These are phyloP conservation scores for Lactarius indigo DNA, from an alignment of 768 basidiomycete genomes.

Conservation along the genomic window DNA sequence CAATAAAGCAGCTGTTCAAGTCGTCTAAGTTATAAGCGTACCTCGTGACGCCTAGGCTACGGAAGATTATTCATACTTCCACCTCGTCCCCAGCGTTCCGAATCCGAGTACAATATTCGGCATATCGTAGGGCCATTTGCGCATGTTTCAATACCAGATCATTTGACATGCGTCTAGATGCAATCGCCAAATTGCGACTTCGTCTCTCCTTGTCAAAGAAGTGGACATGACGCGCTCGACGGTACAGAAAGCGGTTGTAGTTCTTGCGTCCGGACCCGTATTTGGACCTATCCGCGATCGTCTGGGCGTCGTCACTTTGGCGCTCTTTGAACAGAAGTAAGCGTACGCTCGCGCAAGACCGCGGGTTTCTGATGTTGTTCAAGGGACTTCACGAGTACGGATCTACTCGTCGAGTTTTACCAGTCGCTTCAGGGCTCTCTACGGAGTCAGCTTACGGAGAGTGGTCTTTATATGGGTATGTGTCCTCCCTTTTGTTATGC, in stretches of 20 bases:
- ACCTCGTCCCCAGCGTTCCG: constrained; percentile 70
- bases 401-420: constrained; percentile 87
- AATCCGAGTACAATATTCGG: constrained; percentile 87
- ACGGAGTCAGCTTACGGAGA: constrained; percentile 81
- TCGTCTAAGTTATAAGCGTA: constrained; percentile 1
- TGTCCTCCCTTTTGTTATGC: constrained; percentile 4
- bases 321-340: constrained; percentile 84
- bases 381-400: constrained; percentile 84
- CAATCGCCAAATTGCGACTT: constrained; percentile 89
- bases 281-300: constrained; percentile 96
- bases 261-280: constrained; percentile 84
- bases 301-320: constrained; percentile 88
- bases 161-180: constrained; percentile 48
- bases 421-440: constrained; percentile 71
- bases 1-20: background rate
- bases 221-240: constrained; percentile 91
- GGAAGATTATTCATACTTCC: constrained; percentile 98
- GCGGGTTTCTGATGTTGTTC: constrained; percentile 22
- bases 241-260: constrained; percentile 97
- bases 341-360: background rate
- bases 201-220: constrained; percentile 70
- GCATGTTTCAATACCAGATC: background rate
- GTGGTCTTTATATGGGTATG: constrained; percentile 92
- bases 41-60: constrained; percentile 47
- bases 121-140: constrained; percentile 67